Percentiles rank a stretch among this genome's conserved stretches.
These are phyloP conservation scores for Flaveria bidentis DNA, from an alignment of 129 eudicot genomes.

Conservation along the genomic window DNA sequence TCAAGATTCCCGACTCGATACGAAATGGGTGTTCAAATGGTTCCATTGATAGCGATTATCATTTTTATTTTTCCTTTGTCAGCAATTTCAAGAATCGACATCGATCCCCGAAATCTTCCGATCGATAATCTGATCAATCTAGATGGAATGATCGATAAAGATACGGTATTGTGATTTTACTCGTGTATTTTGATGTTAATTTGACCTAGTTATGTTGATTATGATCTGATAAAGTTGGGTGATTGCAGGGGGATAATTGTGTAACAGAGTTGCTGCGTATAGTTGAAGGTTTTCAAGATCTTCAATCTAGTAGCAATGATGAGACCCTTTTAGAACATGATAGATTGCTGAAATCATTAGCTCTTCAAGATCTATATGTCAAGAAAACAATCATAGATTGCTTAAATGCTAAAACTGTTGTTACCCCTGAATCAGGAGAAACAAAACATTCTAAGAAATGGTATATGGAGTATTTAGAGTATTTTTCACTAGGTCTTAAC, in stretches of 20 bases:
- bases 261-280: conserved; percentile 49
- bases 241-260: conserved; percentile 74
- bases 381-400: conserved; percentile 58
- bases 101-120: conserved; percentile 8
- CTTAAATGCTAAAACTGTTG: conserved; percentile 35
- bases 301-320: conserved; percentile 29
- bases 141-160: conserved; percentile 30
- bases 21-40: conserved; percentile 32
- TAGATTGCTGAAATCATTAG: conserved; percentile 28
- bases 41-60: conserved; percentile 13
- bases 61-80: conserved; percentile 18
- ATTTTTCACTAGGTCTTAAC: conserved; percentile 15
- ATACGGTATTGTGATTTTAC: conserved; percentile 24
- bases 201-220: background rate
- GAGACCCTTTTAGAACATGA: conserved; percentile 26
- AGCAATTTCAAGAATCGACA: conserved; percentile 28
- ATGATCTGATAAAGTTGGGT: conserved; percentile 33
- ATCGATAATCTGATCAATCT: conserved; percentile 23
- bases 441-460: conserved; percentile 42
- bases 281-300: conserved; percentile 54
- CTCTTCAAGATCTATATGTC: conserved; percentile 43
- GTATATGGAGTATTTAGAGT: conserved; percentile 41
- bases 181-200: background rate
- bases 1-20: background rate
- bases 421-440: conserved; percentile 55